Conservation (phyloP, 2,329 filamentous ascomycete genomes). For the Atkinsonella texensis region DNA sequence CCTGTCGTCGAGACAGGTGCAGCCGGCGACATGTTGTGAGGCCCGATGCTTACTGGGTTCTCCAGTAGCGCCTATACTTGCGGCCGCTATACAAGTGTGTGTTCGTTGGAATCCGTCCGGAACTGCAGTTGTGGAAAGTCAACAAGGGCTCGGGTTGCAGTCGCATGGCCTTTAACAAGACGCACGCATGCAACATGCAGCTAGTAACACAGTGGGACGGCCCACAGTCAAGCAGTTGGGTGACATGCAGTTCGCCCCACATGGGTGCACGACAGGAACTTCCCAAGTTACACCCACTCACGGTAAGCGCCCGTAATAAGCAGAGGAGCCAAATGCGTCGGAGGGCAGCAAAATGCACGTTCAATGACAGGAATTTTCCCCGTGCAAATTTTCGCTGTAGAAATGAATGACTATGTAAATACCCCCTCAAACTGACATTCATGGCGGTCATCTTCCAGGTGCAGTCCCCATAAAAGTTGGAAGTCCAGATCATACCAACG, state of each 20-base stretch:
- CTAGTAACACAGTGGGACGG: background rate
- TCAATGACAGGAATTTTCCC: too few relatives aligned
- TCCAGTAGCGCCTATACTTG: conserved; percentile 3
- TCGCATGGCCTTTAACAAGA: background rate
- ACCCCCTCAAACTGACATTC: background rate
- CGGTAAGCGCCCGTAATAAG: too few relatives aligned
- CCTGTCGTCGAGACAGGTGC: conserved; percentile 3
- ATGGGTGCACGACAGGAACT: background rate
- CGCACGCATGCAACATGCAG: too few relatives aligned
- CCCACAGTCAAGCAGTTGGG: background rate
- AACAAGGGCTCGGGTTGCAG: background rate
- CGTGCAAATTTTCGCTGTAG: background rate
- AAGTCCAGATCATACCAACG: background rate
- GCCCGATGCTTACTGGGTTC: background rate
- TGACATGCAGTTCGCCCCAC: background rate
- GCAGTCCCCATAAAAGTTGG: background rate
- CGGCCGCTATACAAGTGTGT: background rate
- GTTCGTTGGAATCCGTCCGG: background rate
- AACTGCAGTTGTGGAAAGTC: background rate
- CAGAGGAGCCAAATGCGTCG: background rate
- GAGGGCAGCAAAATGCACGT: background rate
- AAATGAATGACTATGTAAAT: conserved; percentile 1
- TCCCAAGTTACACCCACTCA: too few relatives aligned
- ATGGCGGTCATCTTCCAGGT: background rate
- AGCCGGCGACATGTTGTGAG: conserved; percentile 12